Evolutionary conservation across 2,329 filamentous ascomycete species (phyloP), one percentile per base, ranked within the genome.

Genomic region (Huntiella omanensis): DNA sequence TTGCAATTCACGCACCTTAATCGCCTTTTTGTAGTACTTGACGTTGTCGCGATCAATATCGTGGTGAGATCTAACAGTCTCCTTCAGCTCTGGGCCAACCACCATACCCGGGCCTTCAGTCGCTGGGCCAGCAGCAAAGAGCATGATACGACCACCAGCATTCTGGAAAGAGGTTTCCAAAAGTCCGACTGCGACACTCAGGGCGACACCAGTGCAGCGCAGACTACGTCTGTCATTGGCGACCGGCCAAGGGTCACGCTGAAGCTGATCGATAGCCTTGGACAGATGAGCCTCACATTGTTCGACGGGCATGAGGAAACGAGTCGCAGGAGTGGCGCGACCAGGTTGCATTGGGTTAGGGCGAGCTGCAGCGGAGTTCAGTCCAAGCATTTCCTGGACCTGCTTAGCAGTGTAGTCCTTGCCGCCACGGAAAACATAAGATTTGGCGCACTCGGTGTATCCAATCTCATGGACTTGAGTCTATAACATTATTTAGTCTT

Each of bases 321-420:
- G 76, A 22, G 87, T 78, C 40, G 86, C 83, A 43, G 87, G 80
- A 37, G 85, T 83, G 53, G 77, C 73, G 36, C 80, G 76, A 43
- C 84, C 77, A 52, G 84, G 83, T 40, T 83, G 79, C 55, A 81
- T 78, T 46, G 76, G 40, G 7, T 45, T 77, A 17, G 86, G 85
- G 53, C 91, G 77, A 52, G 85, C 62, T 33, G 77, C 76, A 17
- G 82, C 69, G 15, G 80, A 73, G 41, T 79, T 70, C 46, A 95
- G 70, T 22, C 87, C 91, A 43, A 98, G 78, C 91, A 98, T 98
- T 59, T 98, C 91, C 62, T 96, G 88, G n/a, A 98, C 86, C 60
- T 96, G 87, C 66, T 96, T 96, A 46, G 87, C 83, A n/a, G 79
- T 73, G 62, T 98, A 98, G 58, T 98, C 91, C 68, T 96, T 98